Evolutionary conservation across 1,284 basidiomycete species (phyloP).

Genomic region (Pterulicium gracile): DNA sequence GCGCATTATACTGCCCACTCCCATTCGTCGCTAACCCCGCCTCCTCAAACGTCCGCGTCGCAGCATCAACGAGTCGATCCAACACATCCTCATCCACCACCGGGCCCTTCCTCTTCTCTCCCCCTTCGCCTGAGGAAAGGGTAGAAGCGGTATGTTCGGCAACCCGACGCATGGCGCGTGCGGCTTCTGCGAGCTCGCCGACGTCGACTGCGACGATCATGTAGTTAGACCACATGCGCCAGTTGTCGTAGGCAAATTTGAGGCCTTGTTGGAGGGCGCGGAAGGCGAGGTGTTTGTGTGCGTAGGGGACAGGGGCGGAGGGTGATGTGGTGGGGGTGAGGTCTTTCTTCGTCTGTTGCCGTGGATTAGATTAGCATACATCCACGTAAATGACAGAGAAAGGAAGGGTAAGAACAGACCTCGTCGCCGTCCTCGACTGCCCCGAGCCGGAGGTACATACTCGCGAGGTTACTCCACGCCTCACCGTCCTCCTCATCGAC

Average conservation of each 20-base stretch:
- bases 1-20: conserved; percentile 25
- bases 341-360: too few relatives aligned
- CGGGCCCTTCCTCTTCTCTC: conserved; percentile 43
- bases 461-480: conserved; percentile 98
- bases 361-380: not conserved
- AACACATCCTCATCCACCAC: conserved; percentile 80
- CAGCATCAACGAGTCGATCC: conserved; percentile 78
- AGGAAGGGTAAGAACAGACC: conserved; percentile 15
- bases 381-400: not conserved
- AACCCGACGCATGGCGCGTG: conserved; percentile 73
- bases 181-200: conserved; percentile 84
- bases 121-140: conserved; percentile 24
- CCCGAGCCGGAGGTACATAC: conserved; percentile 82
- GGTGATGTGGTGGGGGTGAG: too few relatives aligned
- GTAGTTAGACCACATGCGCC: conserved; percentile 99
- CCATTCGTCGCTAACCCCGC: conserved; percentile 22
- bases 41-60: conserved; percentile 47
- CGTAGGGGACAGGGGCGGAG: conserved; percentile 38
- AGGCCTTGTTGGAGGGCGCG: conserved; percentile 90
- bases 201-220: conserved; percentile 92
- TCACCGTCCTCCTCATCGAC: conserved; percentile 96
- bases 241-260: conserved; percentile 79
- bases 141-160: conserved; percentile 55
- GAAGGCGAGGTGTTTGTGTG: conserved; percentile 83
- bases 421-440: conserved; percentile 22